Evolutionary conservation across 148 eudicot genomes (phyloP).

Genomic region (Talinum fruticosum): DNA sequence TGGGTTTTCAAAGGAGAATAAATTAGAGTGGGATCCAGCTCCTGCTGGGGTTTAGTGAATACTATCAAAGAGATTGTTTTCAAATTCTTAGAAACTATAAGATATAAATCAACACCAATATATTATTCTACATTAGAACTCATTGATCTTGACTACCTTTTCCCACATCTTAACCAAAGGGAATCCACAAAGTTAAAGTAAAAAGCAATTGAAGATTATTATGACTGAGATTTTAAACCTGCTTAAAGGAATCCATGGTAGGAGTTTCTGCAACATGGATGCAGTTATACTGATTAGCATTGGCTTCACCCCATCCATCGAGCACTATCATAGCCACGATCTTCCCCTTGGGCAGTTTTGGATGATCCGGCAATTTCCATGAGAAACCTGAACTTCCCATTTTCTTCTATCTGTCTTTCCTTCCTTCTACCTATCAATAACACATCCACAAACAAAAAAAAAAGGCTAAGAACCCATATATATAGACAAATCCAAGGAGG

Average conservation of each 20-base stretch:
- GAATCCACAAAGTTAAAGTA: not conserved
- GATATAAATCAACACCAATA: not conserved
- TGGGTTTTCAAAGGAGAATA: too few relatives aligned
- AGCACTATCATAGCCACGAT: constrained; percentile 48
- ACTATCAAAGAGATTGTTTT: not conserved
- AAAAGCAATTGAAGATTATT: not conserved
- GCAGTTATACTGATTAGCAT: constrained; percentile 53
- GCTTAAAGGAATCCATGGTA: constrained; percentile 61
- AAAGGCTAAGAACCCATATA: not conserved
- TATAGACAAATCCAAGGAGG: not conserved
- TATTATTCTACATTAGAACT: not conserved
- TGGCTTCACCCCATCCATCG: constrained; percentile 76
- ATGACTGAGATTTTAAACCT: constrained; percentile 19
- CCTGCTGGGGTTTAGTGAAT: not conserved
- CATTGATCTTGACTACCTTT: not conserved
- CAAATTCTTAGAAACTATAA: not conserved
- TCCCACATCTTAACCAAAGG: not conserved
- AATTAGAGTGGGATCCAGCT: not conserved
- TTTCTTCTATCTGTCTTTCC: constrained; percentile 14
- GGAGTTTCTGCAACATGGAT: constrained; percentile 64
- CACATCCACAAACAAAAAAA: not conserved
- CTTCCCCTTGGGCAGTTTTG: constrained; percentile 62
- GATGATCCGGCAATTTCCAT: constrained; percentile 58
- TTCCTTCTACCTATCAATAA: not conserved
- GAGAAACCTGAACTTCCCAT: constrained; percentile 56